phyloP scores from a whole-genome alignment of 306 rosid species.

The Hippophae gyantsensis region DNA sequence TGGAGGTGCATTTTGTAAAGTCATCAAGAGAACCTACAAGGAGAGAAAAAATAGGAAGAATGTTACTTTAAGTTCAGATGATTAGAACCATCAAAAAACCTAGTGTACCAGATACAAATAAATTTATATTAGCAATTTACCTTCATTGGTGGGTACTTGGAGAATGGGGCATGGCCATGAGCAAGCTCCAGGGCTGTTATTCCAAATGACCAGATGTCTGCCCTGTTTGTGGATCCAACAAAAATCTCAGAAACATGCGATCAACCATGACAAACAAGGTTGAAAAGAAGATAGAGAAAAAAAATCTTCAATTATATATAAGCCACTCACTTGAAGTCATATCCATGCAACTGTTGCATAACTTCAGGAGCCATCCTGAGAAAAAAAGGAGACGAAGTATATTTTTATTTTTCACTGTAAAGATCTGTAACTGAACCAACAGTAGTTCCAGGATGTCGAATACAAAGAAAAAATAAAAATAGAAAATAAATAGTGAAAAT shows the following conservation, averaged over 20 bases:
- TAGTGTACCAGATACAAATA: not conserved
- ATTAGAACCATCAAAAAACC: not conserved
- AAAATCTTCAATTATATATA: not conserved
- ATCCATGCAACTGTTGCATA: constrained; percentile 98
- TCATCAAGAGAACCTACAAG: constrained; percentile 87
- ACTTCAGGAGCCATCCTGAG: constrained; percentile 99
- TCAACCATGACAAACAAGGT: not conserved
- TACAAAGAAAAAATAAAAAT: not conserved
- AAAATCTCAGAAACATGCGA: not conserved
- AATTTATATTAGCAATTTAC: constrained; percentile 30
- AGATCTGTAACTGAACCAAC: constrained; percentile 1
- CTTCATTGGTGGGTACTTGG: constrained; percentile 95
- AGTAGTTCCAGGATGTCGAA: not conserved
- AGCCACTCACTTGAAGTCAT: constrained; percentile 80
- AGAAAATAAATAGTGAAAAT: not conserved
- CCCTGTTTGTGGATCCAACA: constrained; percentile 38
- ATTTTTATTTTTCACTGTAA: not conserved
- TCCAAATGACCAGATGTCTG: constrained; percentile 95
- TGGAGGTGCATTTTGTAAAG: constrained; percentile 95
- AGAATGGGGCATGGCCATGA: constrained; percentile 96
- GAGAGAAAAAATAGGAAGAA: constrained; percentile 13
- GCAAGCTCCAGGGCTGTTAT: constrained; percentile 97
- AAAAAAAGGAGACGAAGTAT: not conserved
- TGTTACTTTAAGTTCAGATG: not conserved
- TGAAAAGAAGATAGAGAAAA: not conserved